A percentile compares a stretch with the other conserved stretches of the same genome.
phyloP scores from a whole-genome alignment of 169 alveolate species.

The Neospora caninum region DNA sequence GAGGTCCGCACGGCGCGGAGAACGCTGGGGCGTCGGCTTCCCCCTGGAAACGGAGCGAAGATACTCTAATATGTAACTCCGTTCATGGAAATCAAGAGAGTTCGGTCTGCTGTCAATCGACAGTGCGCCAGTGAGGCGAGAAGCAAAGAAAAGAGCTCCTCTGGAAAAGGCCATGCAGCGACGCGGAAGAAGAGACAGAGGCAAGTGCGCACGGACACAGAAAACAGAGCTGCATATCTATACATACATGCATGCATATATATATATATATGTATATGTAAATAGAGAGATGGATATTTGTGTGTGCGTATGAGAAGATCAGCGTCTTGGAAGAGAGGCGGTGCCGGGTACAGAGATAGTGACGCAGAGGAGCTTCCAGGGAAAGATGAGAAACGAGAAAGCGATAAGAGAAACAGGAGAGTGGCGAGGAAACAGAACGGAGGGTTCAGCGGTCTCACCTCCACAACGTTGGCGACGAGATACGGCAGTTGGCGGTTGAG shows the following conservation, averaged over 20 bases:
- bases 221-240: no score
- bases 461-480: constrained; percentile 98
- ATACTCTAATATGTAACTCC: no score
- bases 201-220: no score
- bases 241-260: no score
- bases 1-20: neutral
- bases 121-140: no score
- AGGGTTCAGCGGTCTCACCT: constrained; percentile 81
- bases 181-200: no score
- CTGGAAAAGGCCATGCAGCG: no score
- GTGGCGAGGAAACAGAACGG: neutral
- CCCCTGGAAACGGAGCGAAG: no score
- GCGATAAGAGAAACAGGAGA: neutral
- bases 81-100: no score
- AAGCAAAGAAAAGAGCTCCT: no score
- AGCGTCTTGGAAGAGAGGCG: neutral
- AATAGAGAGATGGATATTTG: neutral
- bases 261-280: no score
- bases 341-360: neutral
- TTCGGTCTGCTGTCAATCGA: no score
- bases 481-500: constrained; percentile 98
- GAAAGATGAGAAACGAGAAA: neutral
- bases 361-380: neutral
- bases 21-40: neutral
- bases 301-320: neutral